Conservation (phyloP, 495 filamentous ascomycete species). For the Penicillium macrosclerotiorum region DNA sequence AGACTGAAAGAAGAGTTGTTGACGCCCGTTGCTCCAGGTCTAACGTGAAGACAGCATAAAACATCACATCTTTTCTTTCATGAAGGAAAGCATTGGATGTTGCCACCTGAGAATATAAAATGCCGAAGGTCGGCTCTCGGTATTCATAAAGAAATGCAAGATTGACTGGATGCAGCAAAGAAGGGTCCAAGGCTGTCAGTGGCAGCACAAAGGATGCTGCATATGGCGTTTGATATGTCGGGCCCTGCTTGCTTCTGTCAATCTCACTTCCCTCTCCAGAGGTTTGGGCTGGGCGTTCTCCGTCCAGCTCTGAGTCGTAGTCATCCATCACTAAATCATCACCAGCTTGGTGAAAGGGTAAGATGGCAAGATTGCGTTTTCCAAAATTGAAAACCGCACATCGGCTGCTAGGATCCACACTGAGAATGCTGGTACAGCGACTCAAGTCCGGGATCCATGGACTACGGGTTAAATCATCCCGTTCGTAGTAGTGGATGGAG, state of each 20-base stretch:
- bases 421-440: conserved; percentile 71
- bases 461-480: conserved; percentile 75
- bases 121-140: conserved; percentile 93
- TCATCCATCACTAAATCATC: conserved; percentile 92
- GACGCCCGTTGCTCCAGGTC: conserved; percentile 93
- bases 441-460: conserved; percentile 72
- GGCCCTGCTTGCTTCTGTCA: conserved; percentile 50
- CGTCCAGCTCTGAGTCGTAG: conserved; percentile 77
- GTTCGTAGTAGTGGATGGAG: conserved; percentile 97
- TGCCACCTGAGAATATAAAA: conserved; percentile 71
- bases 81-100: conserved; percentile 70
- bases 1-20: conserved; percentile 85
- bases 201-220: conserved; percentile 87
- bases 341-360: conserved; percentile 81
- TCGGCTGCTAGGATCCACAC: conserved; percentile 85
- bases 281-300: conserved; percentile 31
- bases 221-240: conserved; percentile 70
- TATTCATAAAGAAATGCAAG: conserved; percentile 95
- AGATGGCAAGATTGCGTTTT: conserved; percentile 79
- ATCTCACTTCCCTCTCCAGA: conserved; percentile 6
- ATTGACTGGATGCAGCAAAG: conserved; percentile 81
- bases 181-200: conserved; percentile 81
- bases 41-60: conserved; percentile 91
- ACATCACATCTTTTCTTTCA: conserved; percentile 79
- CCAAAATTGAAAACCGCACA: conserved; percentile 95